Percentiles rank a stretch among this genome's conserved stretches.
phyloP scores from a whole-genome alignment of 2,329 filamentous ascomycete genomes.

The Colletotrichum tropicale region DNA sequence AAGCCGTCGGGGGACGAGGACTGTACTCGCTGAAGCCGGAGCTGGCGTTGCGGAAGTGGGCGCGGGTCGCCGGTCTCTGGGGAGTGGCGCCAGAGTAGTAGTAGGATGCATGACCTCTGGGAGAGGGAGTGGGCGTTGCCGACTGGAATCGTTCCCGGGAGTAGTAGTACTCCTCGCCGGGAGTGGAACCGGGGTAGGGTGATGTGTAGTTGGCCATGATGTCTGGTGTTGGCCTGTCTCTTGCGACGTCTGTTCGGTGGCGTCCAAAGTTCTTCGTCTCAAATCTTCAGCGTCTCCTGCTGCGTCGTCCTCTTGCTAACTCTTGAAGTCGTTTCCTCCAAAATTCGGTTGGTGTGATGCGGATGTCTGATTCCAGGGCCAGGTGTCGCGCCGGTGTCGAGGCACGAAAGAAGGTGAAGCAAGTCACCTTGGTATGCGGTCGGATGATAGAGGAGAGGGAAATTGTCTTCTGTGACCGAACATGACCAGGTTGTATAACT shows the following conservation, averaged over 20 bases:
- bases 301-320: conserved; percentile 13
- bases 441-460: conserved; percentile 61
- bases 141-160: conserved; percentile 54
- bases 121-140: conserved; percentile 62
- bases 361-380: conserved; percentile 21
- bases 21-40: conserved; percentile 45
- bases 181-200: conserved; percentile 50
- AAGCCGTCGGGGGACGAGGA: conserved; percentile 56
- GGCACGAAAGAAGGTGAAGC: conserved; percentile 50
- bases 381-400: conserved; percentile 50
- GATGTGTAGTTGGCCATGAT: conserved; percentile 38
- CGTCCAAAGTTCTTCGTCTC: conserved; percentile 24
- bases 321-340: conserved; percentile 15
- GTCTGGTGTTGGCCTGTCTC: conserved; percentile 25
- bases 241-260: conserved; percentile 33
- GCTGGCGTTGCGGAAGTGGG: conserved; percentile 51
- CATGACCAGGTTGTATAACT: conserved; percentile 50
- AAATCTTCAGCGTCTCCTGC: conserved; percentile 14
- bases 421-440: conserved; percentile 68
- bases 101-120: conserved; percentile 56
- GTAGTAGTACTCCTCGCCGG: conserved; percentile 57
- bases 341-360: conserved; percentile 16
- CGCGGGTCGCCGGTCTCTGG: conserved; percentile 59
- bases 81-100: conserved; percentile 50
- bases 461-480: conserved; percentile 59